These are phyloP conservation scores for Pythium inflatum DNA, from an alignment of 352 stramenopile genomes.

Conservation along the genomic window DNA sequence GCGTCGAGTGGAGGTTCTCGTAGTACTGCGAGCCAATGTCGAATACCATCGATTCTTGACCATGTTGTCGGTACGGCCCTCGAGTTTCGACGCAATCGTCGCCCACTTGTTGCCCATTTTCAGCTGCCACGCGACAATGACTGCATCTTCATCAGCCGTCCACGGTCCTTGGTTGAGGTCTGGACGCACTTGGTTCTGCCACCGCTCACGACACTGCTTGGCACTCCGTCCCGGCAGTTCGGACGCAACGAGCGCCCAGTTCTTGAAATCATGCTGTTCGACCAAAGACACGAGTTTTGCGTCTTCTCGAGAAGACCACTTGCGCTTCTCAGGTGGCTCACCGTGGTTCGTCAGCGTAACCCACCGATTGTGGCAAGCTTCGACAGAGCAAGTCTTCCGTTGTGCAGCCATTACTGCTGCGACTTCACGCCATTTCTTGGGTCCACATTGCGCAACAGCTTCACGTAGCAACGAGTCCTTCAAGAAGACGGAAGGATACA, in stretches of 20 bases:
- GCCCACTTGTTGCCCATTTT: conserved; percentile 58
- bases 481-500: background rate
- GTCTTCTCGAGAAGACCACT: conserved; percentile 59
- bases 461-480: conserved; percentile 21
- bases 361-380: conserved; percentile 43
- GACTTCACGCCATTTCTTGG: conserved; percentile 23
- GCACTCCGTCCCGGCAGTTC: conserved; percentile 59
- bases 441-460: background rate
- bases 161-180: conserved; percentile 35
- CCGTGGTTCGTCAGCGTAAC: conserved; percentile 45
- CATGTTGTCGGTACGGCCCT: conserved; percentile 55
- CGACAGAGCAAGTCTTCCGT: conserved; percentile 5
- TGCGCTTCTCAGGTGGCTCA: conserved; percentile 26
- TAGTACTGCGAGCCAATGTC: conserved; percentile 10
- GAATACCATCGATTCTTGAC: conserved; percentile 70
- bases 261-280: conserved; percentile 39
- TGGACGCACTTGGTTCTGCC: conserved; percentile 31
- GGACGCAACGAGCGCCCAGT: conserved; percentile 65
- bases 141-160: conserved; percentile 30
- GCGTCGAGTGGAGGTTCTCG: too few relatives aligned
- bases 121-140: conserved; percentile 26
- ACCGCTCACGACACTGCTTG: conserved; percentile 78
- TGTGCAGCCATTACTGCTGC: conserved; percentile 19
- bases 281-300: conserved; percentile 48
- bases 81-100: conserved; percentile 47